Evolutionary conservation across 768 basidiomycete species (phyloP), one percentile per base, ranked within the genome.

Genomic region (Russula sp.): DNA sequence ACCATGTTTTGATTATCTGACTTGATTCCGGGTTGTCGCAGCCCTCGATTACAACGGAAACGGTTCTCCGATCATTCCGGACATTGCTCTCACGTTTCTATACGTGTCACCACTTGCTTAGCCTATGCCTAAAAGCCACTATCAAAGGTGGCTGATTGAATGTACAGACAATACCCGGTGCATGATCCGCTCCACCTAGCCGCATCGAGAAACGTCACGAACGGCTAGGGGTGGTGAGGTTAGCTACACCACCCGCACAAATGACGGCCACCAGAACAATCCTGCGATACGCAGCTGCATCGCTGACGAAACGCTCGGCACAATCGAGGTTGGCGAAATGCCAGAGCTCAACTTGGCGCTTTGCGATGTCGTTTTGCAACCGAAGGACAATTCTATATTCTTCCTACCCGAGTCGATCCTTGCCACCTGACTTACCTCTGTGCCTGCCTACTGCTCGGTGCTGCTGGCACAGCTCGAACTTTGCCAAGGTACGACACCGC

Each of bases 401-500:
- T 87, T 83, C 65, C 70, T 78, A 0, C 79, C 83, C 2, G 78
- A 84, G 40, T 78, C 77, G 2, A 56, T 75, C 2, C 73, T 84
- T 0, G 78, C 80, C 4, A 66, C 73, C 39, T 88, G 86, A 86
- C 47, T 70, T 16, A 61, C 64, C 47, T 59, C 69, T 2, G 50
- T 56, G 2, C 67, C 69, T 27, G 50, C 60, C 11, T 59, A 51
- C 2, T 53, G 22, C 16, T 13, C 22, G 1, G 5, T 45, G 32
- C 20, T 10, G 18, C 54, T 61, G 31, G 62, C 61, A 7, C 57
- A 80, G 44, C 73, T 84, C 22, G 80, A 80, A 9, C 71, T 88
- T 47, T 73, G 83, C 8, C 82, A 88, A 69, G 79, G 84, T 6
- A 84, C 86, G 11, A 87, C 88, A 0, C 77, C 88, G 22, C 80